Evolutionary conservation across 2,329 filamentous ascomycete genomes (phyloP).

Genomic region (Colletotrichum trifolii): DNA sequence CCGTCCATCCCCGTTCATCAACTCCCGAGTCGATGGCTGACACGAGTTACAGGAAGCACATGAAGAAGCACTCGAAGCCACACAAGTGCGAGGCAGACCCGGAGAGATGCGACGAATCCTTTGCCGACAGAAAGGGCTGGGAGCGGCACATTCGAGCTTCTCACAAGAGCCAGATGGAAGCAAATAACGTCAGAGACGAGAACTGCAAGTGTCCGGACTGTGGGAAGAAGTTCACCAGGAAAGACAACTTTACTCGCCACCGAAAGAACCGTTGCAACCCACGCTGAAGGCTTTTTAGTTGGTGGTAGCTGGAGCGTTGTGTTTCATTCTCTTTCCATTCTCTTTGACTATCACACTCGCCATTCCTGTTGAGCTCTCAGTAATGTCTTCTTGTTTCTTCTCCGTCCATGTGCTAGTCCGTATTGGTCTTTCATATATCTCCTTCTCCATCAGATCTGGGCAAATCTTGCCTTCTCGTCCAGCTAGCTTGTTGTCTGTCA

Average conservation of each 20-base stretch:
- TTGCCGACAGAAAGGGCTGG: slow-evolving; percentile 2
- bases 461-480: too few species aligned
- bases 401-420: background rate
- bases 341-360: background rate
- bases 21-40: background rate
- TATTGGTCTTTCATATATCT: too few species aligned
- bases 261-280: background rate
- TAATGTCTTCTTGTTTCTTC: background rate
- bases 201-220: background rate
- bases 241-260: slow-evolving; percentile 10
- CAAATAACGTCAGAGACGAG: background rate
- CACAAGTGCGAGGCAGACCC: background rate
- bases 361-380: background rate
- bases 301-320: too few species aligned
- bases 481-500: too few species aligned
- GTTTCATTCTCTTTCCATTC: too few species aligned
- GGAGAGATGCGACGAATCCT: background rate
- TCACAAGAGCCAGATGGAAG: background rate
- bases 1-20: background rate
- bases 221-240: background rate
- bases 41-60: background rate
- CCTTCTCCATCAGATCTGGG: too few species aligned
- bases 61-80: background rate
- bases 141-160: background rate
- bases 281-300: background rate